phyloP scores from a whole-genome alignment of 2,329 filamentous ascomycete genomes.

The Davidsoniella virescens region DNA sequence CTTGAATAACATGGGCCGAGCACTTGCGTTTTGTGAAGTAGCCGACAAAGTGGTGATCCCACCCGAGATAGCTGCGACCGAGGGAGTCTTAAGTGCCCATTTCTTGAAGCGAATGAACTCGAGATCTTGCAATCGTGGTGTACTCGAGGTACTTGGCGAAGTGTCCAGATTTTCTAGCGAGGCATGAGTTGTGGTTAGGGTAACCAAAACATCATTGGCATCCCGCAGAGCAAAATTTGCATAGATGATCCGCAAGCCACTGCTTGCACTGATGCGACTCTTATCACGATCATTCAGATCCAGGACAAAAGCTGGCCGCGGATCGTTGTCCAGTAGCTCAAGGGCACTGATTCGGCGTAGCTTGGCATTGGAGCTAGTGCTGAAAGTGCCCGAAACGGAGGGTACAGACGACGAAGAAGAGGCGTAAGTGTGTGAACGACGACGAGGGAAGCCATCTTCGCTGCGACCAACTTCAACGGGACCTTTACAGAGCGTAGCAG shows the following conservation, averaged over 20 bases:
- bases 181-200: conserved; percentile 14
- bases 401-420: not conserved
- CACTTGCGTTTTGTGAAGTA: conserved; percentile 7
- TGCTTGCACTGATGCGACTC: conserved; percentile 22
- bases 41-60: too few relatives aligned
- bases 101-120: not conserved
- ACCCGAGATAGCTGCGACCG: not conserved
- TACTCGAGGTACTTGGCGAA: too few relatives aligned
- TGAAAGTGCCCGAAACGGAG: not conserved
- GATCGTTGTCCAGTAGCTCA: conserved; percentile 62
- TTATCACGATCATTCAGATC: conserved; percentile 37
- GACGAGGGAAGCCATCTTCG: not conserved
- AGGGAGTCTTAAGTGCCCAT: not conserved
- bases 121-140: not conserved
- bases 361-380: conserved; percentile 11
- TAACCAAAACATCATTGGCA: conserved; percentile 37
- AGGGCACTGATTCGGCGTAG: conserved; percentile 49
- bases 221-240: conserved; percentile 48
- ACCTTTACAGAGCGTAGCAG: not conserved
- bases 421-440: not conserved
- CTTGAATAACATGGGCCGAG: conserved; percentile 43
- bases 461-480: not conserved
- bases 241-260: conserved; percentile 47
- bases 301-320: conserved; percentile 59
- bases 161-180: too few relatives aligned